These are phyloP conservation scores for Vigna radiata DNA, from an alignment of 306 rosid species.

Conservation along the genomic window DNA sequence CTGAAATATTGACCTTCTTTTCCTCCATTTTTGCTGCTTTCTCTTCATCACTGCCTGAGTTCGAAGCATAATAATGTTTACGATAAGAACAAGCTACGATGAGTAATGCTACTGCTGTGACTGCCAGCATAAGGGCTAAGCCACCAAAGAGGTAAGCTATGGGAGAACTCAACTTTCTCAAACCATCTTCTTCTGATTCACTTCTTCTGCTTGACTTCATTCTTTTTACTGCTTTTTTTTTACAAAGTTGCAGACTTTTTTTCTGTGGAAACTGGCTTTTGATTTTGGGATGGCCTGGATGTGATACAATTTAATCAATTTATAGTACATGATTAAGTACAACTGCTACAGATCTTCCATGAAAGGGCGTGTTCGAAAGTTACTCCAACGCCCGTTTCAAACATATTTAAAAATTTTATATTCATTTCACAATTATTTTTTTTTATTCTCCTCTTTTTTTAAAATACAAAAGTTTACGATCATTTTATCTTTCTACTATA, in stretches of 20 bases:
- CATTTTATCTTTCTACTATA: too few species aligned
- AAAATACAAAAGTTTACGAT: too few species aligned
- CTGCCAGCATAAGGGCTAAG: slow-evolving; percentile 58
- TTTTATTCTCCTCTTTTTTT: too few species aligned
- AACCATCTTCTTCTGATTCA: slow-evolving; percentile 37
- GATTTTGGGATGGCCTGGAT: neutral
- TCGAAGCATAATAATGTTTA: slow-evolving; percentile 13
- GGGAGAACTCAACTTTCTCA: slow-evolving; percentile 65
- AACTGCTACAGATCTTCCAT: neutral
- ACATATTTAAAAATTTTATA: too few species aligned
- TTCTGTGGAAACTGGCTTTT: slow-evolving; percentile 10
- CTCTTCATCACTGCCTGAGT: slow-evolving; percentile 35
- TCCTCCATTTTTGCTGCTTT: slow-evolving; percentile 37
- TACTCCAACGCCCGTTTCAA: neutral
- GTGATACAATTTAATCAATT: slow-evolving; percentile 12
- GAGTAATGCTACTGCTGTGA: slow-evolving; percentile 58
- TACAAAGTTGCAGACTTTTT: neutral
- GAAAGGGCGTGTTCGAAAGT: neutral
- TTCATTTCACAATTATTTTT: too few species aligned
- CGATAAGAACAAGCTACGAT: slow-evolving; percentile 63
- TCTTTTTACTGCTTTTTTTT: neutral
- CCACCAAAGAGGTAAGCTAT: slow-evolving; percentile 73
- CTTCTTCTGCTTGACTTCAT: slow-evolving; percentile 49
- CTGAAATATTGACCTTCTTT: neutral
- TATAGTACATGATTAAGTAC: slow-evolving; percentile 21